These are phyloP conservation scores for Abrus pulchellus DNA, from an alignment of 306 rosid genomes.

Conservation along the genomic window DNA sequence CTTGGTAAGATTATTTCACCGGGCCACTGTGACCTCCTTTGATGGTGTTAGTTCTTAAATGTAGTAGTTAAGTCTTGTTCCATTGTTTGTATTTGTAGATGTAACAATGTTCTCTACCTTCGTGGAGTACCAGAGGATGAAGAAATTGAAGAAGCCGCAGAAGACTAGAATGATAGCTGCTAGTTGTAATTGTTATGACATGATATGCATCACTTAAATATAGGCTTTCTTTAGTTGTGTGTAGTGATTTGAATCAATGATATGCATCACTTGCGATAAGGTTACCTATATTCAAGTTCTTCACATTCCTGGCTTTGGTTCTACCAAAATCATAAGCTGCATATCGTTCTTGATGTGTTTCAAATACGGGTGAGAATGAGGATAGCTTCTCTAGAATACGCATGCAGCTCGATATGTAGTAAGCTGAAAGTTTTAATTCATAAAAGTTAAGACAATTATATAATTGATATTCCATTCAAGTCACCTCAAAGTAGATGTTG, in stretches of 20 bases:
- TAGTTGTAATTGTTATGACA: not conserved
- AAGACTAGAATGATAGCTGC: slow-evolving; percentile 56
- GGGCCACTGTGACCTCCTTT: not conserved
- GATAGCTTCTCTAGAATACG: not conserved
- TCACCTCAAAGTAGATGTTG: no score
- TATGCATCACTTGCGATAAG: not conserved
- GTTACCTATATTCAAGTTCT: slow-evolving; percentile 22
- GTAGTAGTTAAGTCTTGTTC: not conserved
- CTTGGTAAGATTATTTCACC: not conserved
- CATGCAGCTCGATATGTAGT: not conserved
- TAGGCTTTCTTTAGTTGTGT: slow-evolving; percentile 34
- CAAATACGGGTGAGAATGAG: not conserved
- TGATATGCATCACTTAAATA: slow-evolving; percentile 19
- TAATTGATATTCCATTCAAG: no score
- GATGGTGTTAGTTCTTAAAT: not conserved
- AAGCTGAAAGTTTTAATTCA: no score
- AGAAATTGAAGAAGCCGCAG: slow-evolving; percentile 83
- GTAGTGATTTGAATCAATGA: slow-evolving; percentile 46
- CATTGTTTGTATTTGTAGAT: slow-evolving; percentile 55
- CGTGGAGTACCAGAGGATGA: slow-evolving; percentile 93
- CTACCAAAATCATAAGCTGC: not conserved
- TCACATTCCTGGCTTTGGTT: not conserved
- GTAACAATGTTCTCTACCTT: slow-evolving; percentile 90
- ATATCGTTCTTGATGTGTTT: not conserved
- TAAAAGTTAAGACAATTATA: no score